Percentiles rank a stretch among this genome's conserved stretches.
These are phyloP conservation scores for Aureobasidium sp. DNA, from an alignment of 2,329 filamentous ascomycete genomes.

Conservation along the genomic window DNA sequence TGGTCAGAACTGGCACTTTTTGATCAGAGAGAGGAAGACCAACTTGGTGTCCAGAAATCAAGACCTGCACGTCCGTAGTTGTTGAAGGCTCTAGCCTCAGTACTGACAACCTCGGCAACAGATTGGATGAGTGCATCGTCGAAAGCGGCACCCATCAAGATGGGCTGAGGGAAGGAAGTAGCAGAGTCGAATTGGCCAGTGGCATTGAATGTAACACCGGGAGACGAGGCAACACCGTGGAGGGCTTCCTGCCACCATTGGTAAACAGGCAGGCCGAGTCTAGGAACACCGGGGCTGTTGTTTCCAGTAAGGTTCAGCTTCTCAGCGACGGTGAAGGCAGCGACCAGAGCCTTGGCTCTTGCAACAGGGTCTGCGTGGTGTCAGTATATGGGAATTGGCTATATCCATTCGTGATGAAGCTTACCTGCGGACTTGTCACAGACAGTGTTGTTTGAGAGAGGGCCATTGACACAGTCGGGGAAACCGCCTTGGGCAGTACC, in stretches of 20 bases:
- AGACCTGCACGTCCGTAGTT: conserved; percentile 51
- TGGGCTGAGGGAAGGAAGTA: conserved; percentile 59
- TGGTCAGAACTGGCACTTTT: not conserved
- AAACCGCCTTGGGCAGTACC: conserved; percentile 26
- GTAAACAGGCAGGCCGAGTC: conserved; percentile 52
- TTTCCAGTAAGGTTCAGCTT: conserved; percentile 49
- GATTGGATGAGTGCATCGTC: conserved; percentile 54
- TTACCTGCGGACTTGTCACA: conserved; percentile 40
- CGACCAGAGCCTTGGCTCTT: conserved; percentile 42
- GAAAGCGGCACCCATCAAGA: conserved; percentile 55
- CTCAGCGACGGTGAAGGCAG: conserved; percentile 45
- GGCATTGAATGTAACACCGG: conserved; percentile 49
- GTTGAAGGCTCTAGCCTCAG: conserved; percentile 58
- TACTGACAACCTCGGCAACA: conserved; percentile 50
- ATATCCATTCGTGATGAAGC: not conserved
- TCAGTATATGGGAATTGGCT: not conserved
- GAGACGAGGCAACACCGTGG: conserved; percentile 45
- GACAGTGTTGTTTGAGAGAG: conserved; percentile 42
- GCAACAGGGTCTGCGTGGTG: conserved; percentile 25
- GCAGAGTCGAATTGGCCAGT: conserved; percentile 51
- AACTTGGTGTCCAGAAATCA: conserved; percentile 49
- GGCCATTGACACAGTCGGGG: conserved; percentile 45
- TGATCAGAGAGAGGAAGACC: not conserved
- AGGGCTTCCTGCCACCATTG: conserved; percentile 56
- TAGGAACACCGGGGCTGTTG: conserved; percentile 43